Evolutionary conservation across 2,329 filamentous ascomycete genomes (phyloP).

Genomic region (Aspergillus oerlinghausenensis): DNA sequence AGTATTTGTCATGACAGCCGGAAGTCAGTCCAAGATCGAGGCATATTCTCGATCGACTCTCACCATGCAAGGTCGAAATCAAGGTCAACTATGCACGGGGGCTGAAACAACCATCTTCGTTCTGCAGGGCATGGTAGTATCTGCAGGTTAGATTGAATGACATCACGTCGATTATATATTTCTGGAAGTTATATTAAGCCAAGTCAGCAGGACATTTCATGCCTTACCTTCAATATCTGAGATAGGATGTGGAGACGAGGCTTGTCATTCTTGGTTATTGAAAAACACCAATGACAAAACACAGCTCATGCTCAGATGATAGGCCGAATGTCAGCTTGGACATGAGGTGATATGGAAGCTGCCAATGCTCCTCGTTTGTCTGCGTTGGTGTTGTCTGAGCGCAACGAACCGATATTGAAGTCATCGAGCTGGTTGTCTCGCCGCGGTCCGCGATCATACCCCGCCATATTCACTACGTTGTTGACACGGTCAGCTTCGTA

Average conservation of each 20-base stretch:
- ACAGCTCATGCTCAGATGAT: not conserved
- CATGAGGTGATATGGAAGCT: not conserved
- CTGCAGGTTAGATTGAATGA: not conserved
- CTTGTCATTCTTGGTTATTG: not conserved
- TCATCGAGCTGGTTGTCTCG: not conserved
- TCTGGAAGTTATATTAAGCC: not conserved
- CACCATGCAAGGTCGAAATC: not conserved
- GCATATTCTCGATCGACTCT: not conserved
- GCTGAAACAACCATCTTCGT: not conserved
- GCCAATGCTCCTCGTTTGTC: no score
- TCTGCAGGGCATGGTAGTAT: not conserved
- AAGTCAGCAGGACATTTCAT: not conserved
- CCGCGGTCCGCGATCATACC: not conserved
- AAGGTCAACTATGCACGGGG: not conserved
- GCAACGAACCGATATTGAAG: no score
- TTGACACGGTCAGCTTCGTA: not conserved
- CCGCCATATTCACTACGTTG: not conserved
- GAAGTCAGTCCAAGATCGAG: not conserved
- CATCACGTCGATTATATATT: not conserved
- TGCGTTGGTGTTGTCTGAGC: no score
- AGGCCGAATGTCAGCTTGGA: not conserved
- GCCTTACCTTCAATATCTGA: not conserved
- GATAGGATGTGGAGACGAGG: not conserved
- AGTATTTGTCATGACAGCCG: not conserved
- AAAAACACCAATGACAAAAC: not conserved